A percentile compares a stretch with the other conserved stretches of the same genome.
Evolutionary conservation across 129 eudicot genomes (phyloP).

Genomic region (Helichrysum umbraculigerum): DNA sequence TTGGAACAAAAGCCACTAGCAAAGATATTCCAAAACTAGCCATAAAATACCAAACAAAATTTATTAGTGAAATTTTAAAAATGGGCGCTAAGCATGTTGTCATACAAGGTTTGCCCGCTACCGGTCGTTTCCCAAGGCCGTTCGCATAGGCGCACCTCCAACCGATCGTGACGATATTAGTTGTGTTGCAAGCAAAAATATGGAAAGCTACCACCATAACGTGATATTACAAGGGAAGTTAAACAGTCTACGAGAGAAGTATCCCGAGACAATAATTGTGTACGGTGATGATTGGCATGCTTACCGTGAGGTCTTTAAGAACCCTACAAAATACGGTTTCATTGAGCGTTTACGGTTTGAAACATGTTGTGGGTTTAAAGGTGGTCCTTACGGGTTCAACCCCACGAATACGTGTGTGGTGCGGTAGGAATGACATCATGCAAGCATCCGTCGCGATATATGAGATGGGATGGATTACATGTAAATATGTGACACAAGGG

Average conservation of each 20-base stretch:
- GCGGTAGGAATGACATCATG: too few species aligned
- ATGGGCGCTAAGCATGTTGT: background rate
- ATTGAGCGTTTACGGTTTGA: constrained; percentile 23
- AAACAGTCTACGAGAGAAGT: background rate
- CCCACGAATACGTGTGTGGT: constrained; percentile 21
- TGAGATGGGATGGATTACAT: too few species aligned
- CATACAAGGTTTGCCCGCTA: constrained; percentile 35
- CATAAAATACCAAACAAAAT: constrained; percentile 18
- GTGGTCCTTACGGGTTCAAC: constrained; percentile 4
- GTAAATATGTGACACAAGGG: too few species aligned
- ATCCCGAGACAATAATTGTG: constrained; percentile 26
- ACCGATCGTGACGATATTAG: constrained; percentile 30
- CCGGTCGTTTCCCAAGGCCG: constrained; percentile 33
- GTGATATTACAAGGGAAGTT: constrained; percentile 23
- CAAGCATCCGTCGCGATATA: too few species aligned
- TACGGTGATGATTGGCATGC: constrained; percentile 37
- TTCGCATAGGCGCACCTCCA: background rate
- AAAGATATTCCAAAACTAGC: constrained; percentile 14
- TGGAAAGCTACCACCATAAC: constrained; percentile 36
- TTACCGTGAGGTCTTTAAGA: constrained; percentile 24
- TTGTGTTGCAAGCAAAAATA: constrained; percentile 31
- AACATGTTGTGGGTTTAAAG: constrained; percentile 35
- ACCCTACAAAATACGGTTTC: constrained; percentile 36
- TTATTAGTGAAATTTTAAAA: constrained; percentile 9
- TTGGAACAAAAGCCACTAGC: constrained; percentile 25